Conservation (phyloP, 306 rosid species). For the Sicyos baderoa region DNA sequence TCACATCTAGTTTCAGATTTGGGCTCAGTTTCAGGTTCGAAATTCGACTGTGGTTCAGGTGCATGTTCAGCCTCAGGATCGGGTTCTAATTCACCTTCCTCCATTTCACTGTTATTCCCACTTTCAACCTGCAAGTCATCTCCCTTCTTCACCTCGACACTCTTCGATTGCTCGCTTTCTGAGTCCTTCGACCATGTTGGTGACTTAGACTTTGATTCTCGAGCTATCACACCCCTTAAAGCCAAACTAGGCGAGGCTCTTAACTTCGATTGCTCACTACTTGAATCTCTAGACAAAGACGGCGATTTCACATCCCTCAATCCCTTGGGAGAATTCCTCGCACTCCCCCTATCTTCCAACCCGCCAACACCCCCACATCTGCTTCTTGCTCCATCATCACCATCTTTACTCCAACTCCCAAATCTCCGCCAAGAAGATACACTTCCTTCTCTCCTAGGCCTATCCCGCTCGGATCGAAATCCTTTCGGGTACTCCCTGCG, state of each 20-base stretch:
- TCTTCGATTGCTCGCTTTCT: slow-evolving; percentile 76
- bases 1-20: slow-evolving; percentile 20
- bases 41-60: background rate
- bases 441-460: slow-evolving; percentile 69
- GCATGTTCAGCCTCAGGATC: slow-evolving; percentile 29
- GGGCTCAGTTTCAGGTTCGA: background rate
- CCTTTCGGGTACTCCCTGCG: slow-evolving; percentile 91
- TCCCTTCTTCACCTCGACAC: slow-evolving; percentile 65
- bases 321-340: slow-evolving; percentile 37
- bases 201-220: slow-evolving; percentile 35
- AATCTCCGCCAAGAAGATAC: slow-evolving; percentile 83
- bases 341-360: slow-evolving; percentile 39
- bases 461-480: slow-evolving; percentile 89
- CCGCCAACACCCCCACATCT: slow-evolving; percentile 32
- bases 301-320: slow-evolving; percentile 62
- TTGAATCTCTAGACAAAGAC: slow-evolving; percentile 40
- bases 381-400: slow-evolving; percentile 54
- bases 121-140: slow-evolving; percentile 41
- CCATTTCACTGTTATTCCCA: slow-evolving; percentile 62
- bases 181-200: slow-evolving; percentile 87
- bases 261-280: slow-evolving; percentile 37
- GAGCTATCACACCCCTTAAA: slow-evolving; percentile 28
- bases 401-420: slow-evolving; percentile 59
- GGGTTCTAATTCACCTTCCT: slow-evolving; percentile 71
- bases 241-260: slow-evolving; percentile 29